Evolutionary conservation across 2,329 filamentous ascomycete genomes (phyloP).

Genomic region (Hypoxylon sp.): DNA sequence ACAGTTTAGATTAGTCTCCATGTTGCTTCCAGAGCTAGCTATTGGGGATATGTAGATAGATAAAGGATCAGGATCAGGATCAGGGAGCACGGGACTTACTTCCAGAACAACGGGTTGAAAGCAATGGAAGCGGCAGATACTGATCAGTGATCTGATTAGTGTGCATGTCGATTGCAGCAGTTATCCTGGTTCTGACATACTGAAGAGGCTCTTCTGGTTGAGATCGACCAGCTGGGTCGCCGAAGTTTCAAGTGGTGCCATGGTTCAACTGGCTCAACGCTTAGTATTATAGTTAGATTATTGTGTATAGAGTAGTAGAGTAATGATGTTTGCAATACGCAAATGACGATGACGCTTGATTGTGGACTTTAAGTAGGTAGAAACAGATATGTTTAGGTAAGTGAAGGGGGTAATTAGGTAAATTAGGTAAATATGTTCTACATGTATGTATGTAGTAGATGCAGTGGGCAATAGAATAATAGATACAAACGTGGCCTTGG

Average conservation of each 20-base stretch:
- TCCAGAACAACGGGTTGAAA: slow-evolving; percentile 99
- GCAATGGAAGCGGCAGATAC: slow-evolving; percentile 83
- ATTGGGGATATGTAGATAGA: slow-evolving; percentile 19
- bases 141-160: slow-evolving; percentile 65
- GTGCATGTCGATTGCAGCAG: slow-evolving; percentile 18
- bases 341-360: slow-evolving; percentile 12
- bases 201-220: slow-evolving; percentile 69
- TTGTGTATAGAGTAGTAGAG: background rate
- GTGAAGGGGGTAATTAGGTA: background rate
- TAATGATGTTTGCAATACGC: too few species aligned
- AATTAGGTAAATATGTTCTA: background rate
- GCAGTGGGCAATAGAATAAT: too few species aligned
- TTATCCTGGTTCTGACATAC: slow-evolving; percentile 56
- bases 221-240: slow-evolving; percentile 66
- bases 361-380: background rate
- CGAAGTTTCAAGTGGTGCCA: slow-evolving; percentile 51
- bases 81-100: slow-evolving; percentile 68
- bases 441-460: background rate
- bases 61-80: background rate
- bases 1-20: slow-evolving; percentile 47
- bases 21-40: slow-evolving; percentile 11
- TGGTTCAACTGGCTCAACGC: slow-evolving; percentile 35
- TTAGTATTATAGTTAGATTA: background rate
- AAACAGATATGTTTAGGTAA: too few species aligned
- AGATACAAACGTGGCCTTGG: slow-evolving; percentile 16